Evolutionary conservation across 2,329 filamentous ascomycete species (phyloP), one percentile per base, ranked within the genome.

Genomic region (Penicillium sp.): DNA sequence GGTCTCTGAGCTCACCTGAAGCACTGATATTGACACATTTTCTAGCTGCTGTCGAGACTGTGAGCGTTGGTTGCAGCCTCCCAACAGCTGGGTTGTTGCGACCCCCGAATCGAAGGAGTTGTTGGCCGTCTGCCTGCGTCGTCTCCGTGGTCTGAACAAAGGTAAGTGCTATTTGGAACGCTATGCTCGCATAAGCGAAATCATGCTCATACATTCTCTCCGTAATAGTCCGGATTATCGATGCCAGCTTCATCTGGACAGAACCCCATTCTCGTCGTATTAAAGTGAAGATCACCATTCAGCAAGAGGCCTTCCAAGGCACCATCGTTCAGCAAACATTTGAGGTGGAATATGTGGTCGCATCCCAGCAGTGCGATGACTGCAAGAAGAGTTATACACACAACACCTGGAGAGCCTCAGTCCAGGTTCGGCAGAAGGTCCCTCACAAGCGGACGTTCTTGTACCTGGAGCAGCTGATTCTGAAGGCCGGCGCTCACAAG

Each of bases 161-260:
- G 52, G 52, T 54, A 43, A 14, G 25, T n/a, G 3, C 22, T 45
- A 1, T 54, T 10, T 13, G 13, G 22, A n/a, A 3, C 4, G 3
- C 4, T 33, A 11, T 19, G 22, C 38, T 16, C 22, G 10, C 11
- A 40, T 26, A 8, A 16, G 35, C 4, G 25, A 25, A 26, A 2
- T 13, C 4, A 26, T 33, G 4, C 38, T 54, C 4, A 54, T 42
- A 2, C 2, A 19, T 19, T 28, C 8, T 30, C 38, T 30, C 11
- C 6, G 7, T 7, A 33, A 6, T 14, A 54, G 91, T 96, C 68
- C 86, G 95, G 63, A 95, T 99, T 72, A 93, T 97, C 72, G 95
- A 99, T 75, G 95, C 95, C 51, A 91, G 88, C 71, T 99, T 98
- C 75, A 91, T 98, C 74, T 99, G 95, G 95, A 99, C 95, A 1